Base-by-base conservation (phyloP, 2,329 filamentous ascomycete species). In the Fusarium equiseti region DNA sequence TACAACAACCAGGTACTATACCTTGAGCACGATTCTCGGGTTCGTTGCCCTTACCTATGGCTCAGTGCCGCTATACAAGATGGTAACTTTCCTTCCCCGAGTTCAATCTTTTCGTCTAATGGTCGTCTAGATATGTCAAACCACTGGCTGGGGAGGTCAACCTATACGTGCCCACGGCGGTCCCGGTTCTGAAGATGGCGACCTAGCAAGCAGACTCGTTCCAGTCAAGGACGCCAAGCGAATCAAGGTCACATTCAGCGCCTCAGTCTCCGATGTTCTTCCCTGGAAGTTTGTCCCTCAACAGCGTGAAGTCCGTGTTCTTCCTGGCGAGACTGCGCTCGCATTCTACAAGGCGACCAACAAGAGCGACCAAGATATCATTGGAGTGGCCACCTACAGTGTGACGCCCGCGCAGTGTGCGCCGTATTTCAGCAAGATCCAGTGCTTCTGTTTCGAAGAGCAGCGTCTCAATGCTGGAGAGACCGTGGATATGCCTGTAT, bases 391-490 rank as follows among this genome's bases (percentile, higher is more conserved):
- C 13, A 99, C 96, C 10, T 99, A 99, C 82, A 97, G 93, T 77
- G 97, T 99, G 31, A 98, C 95, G 5, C 96, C 96, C 0, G 96
- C 90, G 6, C 96, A 99, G 82, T 95, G 97, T 46, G 95, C 96
- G 45, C 95, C 94, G 2, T 99, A 99, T 81, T 99, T 99, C 79
- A 97, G 93, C 88, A 99, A 99, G 87, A 99, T 99, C 48, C 96
- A 99, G 82, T 99, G 96, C 79, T 99, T 99, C 82, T 99, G 96
- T 81, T 99, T 99, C 77, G 96, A 99, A 83, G 95, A 94, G 82
- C 96, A 99, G 86, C 88, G 97, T 67, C 82, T 99, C 72, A 95
- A 96, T 78, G 95, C 95, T 8, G 95, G 95, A 46, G 97, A 99
- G 86, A 96, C 94, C 46, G 96, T 99, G 57, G 96, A 99, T 80